Conservation (phyloP, 495 filamentous ascomycete species). For the Neurospora cerealis region DNA sequence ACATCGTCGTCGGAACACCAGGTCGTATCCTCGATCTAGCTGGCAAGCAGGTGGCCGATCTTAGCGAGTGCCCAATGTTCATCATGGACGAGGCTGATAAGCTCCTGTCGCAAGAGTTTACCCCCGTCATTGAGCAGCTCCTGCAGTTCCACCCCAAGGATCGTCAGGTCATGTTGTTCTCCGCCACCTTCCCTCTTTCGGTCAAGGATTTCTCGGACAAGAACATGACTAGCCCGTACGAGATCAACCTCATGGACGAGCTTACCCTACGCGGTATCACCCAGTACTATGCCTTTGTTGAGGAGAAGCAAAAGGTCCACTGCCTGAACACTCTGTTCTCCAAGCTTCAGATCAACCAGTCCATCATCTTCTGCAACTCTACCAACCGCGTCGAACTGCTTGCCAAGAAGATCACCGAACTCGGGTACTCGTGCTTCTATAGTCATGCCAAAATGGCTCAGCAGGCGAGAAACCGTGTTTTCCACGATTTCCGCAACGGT, state of each 20-base stretch:
- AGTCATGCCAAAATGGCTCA: constrained; percentile 99
- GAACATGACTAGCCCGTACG: constrained; percentile 89
- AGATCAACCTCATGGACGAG: constrained; percentile 99
- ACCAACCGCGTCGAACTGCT: constrained; percentile 95
- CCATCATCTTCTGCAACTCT: constrained; percentile 99
- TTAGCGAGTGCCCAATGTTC: constrained; percentile 93
- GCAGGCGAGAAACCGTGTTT: constrained; percentile 91
- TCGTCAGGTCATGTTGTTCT: constrained; percentile 97
- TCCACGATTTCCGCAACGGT: constrained; percentile 98
- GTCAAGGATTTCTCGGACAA: constrained; percentile 98
- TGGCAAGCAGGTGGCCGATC: constrained; percentile 87
- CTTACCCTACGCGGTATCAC: constrained; percentile 96
- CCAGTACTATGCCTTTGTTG: constrained; percentile 98
- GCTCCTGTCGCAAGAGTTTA: constrained; percentile 91
- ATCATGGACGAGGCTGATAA: constrained; percentile 99
- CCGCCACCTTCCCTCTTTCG: constrained; percentile 89
- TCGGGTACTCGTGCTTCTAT: constrained; percentile 99
- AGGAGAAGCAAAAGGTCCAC: constrained; percentile 99
- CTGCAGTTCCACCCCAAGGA: constrained; percentile 90
- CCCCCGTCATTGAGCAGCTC: constrained; percentile 91
- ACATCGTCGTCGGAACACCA: constrained; percentile 96
- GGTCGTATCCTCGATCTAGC: constrained; percentile 91
- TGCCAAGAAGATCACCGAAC: constrained; percentile 97
- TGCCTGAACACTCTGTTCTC: constrained; percentile 98
- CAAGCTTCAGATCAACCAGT: constrained; percentile 99